Conservation (phyloP, 2,329 filamentous ascomycete genomes). For the Fusarium burgessii region DNA sequence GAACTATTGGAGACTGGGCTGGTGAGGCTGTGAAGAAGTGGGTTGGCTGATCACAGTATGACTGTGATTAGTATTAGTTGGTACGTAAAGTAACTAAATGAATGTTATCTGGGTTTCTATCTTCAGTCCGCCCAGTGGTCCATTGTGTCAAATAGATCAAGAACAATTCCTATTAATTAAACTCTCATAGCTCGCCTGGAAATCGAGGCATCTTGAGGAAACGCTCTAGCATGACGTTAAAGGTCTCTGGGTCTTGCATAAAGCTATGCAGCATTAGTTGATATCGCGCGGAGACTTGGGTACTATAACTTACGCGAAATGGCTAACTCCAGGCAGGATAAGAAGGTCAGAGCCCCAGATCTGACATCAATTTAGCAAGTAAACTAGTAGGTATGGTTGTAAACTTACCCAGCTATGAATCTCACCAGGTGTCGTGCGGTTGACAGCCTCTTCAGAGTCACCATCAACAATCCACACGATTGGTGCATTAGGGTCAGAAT, state of each 20-base stretch:
- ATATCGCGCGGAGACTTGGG: accelerated
- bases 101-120: no score
- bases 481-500: not conserved
- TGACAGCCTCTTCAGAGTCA: slow-evolving; percentile 1
- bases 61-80: not conserved
- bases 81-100: not conserved
- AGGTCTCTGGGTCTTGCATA: not conserved
- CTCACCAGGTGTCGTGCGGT: not conserved
- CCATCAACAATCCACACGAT: slow-evolving; percentile 9
- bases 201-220: not conserved
- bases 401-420: not conserved
- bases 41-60: not conserved
- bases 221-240: not conserved
- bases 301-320: no score
- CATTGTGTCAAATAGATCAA: no score
- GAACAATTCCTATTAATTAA: accelerated
- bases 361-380: not conserved
- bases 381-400: accelerated
- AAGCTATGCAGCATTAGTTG: not conserved
- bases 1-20: not conserved
- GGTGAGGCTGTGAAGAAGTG: not conserved
- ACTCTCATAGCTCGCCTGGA: not conserved
- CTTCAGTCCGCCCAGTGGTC: accelerated
- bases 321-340: not conserved
- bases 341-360: slow-evolving; percentile 4